Evolutionary conservation across 2,329 filamentous ascomycete genomes (phyloP).

Genomic region (Penicillium sp.): DNA sequence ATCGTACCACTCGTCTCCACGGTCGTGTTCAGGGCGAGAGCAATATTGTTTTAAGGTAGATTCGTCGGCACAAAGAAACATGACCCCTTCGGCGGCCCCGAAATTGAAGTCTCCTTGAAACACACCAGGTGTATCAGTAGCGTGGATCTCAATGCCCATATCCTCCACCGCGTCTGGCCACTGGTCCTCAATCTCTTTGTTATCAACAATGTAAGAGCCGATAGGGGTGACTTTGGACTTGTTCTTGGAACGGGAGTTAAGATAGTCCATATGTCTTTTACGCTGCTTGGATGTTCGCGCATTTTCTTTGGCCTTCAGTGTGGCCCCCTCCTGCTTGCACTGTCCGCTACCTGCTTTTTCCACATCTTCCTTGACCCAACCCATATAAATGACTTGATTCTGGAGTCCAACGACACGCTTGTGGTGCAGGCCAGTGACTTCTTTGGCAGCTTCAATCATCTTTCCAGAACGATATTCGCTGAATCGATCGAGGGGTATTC

Average conservation of each 20-base stretch:
- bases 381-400: conserved; percentile 12
- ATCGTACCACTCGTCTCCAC: background rate
- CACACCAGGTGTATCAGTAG: conserved; percentile 25
- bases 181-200: background rate
- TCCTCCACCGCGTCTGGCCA: conserved; percentile 23
- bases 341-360: conserved; percentile 3
- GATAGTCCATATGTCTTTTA: too few species aligned
- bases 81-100: conserved; percentile 24
- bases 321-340: background rate
- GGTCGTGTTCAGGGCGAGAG: conserved; percentile 14
- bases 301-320: too few species aligned
- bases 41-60: conserved; percentile 26
- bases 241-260: too few species aligned
- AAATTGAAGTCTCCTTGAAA: conserved; percentile 34
- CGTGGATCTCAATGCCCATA: conserved; percentile 27
- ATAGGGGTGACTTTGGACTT: too few species aligned
- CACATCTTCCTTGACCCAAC: conserved; percentile 13
- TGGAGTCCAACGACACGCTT: conserved; percentile 3
- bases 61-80: conserved; percentile 23
- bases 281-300: too few species aligned
- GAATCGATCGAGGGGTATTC: background rate
- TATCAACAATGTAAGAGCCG: too few species aligned
- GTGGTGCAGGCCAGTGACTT: conserved; percentile 10
- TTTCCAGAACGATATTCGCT: background rate
- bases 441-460: conserved; percentile 11